A percentile compares a stretch with the other conserved stretches of the same genome.
phyloP scores from a whole-genome alignment of 2,329 filamentous ascomycete genomes.

The Apiospora phragmitis region DNA sequence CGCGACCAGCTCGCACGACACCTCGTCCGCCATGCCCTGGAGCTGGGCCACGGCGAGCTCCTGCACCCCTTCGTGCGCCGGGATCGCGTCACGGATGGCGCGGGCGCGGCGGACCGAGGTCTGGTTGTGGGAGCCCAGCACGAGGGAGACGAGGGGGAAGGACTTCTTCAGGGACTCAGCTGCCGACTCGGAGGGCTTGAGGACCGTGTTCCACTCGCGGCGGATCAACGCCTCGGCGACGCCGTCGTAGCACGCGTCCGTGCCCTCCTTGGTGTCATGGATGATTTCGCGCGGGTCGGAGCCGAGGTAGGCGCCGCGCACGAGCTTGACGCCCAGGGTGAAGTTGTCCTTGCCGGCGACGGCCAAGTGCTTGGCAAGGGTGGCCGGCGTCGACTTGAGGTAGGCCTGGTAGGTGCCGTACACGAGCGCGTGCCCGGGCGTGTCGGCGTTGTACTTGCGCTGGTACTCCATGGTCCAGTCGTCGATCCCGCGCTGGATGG shows the following conservation, averaged over 20 bases:
- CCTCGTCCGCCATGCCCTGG: slow-evolving; percentile 94
- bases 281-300: slow-evolving; percentile 70
- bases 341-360: slow-evolving; percentile 61
- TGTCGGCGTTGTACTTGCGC: slow-evolving; percentile 72
- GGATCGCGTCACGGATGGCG: slow-evolving; percentile 46
- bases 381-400: slow-evolving; percentile 61
- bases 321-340: slow-evolving; percentile 71
- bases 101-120: slow-evolving; percentile 64
- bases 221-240: slow-evolving; percentile 68
- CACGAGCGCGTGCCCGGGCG: slow-evolving; percentile 62
- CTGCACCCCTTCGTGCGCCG: slow-evolving; percentile 39
- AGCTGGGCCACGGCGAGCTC: slow-evolving; percentile 73
- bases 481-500: slow-evolving; percentile 77
- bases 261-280: slow-evolving; percentile 70
- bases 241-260: slow-evolving; percentile 71
- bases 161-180: slow-evolving; percentile 26
- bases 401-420: slow-evolving; percentile 83
- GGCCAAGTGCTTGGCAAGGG: slow-evolving; percentile 60
- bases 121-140: slow-evolving; percentile 83
- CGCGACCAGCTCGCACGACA: slow-evolving; percentile 64
- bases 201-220: slow-evolving; percentile 57
- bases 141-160: slow-evolving; percentile 51
- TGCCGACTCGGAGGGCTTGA: slow-evolving; percentile 38
- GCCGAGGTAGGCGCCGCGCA: slow-evolving; percentile 72
- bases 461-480: slow-evolving; percentile 78